Evolutionary conservation across 202 grass and related monocot genomes (phyloP).

Genomic region (Saccharum hybrid): DNA sequence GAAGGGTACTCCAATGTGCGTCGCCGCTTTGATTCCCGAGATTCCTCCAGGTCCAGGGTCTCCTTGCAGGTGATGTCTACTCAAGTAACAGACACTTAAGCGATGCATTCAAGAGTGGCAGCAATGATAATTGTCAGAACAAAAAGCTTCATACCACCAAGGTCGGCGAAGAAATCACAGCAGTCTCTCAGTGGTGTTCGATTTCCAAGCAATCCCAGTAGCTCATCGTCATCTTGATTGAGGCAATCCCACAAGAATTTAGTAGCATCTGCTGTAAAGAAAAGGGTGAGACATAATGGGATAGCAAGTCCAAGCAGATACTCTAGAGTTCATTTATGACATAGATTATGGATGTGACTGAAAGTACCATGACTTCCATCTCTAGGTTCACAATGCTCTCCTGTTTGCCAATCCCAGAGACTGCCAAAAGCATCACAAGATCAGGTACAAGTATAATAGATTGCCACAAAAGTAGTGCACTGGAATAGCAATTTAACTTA

Average conservation of each 20-base stretch:
- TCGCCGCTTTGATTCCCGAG: constrained; percentile 53
- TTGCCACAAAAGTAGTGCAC: not conserved
- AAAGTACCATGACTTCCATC: constrained; percentile 43
- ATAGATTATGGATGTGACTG: not conserved
- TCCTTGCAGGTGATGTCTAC: constrained; percentile 53
- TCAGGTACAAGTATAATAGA: not conserved
- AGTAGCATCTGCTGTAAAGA: constrained; percentile 48
- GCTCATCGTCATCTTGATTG: constrained; percentile 62
- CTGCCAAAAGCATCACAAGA: constrained; percentile 30
- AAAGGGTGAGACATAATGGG: not conserved
- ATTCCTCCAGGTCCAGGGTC: constrained; percentile 50
- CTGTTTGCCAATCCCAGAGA: constrained; percentile 52
- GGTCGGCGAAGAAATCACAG: constrained; percentile 49
- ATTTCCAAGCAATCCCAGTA: constrained; percentile 60
- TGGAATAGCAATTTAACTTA: not conserved
- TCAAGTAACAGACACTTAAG: constrained; percentile 12
- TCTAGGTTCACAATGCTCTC: constrained; percentile 23
- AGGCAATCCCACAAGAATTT: constrained; percentile 62
- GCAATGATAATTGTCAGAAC: constrained; percentile 18
- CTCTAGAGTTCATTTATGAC: not conserved
- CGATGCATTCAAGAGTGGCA: constrained; percentile 40
- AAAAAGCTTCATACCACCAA: constrained; percentile 50
- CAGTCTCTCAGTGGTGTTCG: constrained; percentile 87
- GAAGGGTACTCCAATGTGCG: constrained; percentile 52
- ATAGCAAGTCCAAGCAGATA: constrained; percentile 29